Base-by-base conservation (phyloP, 257 asterid species). In the Ajuga chamaepitys region DNA sequence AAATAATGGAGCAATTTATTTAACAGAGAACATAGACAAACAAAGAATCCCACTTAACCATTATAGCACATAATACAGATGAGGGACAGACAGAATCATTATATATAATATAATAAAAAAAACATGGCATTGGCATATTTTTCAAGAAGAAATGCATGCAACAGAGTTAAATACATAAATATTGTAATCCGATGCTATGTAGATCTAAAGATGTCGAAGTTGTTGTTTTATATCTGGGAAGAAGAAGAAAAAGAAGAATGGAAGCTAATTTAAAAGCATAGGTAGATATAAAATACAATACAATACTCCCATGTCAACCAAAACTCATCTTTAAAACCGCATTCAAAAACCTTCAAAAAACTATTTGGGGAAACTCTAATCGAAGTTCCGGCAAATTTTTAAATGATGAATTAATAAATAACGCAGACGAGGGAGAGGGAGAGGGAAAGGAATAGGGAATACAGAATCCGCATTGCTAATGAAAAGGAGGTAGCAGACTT, bases 11-110 rank as follows among this genome's bases (percentile, higher is more conserved):
- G 13, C 45, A 69, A 64, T 32, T 61, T 40, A 60, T 38, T 51
- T 42, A 59, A 55, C 58, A 44, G 67, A 50, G 24, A 26, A 67
- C 25, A 16, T 54, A 37, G 11, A 46, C 57, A 32, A 62, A 46
- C 50, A 46, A 58, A 74, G 66, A 71, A 58, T 66, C 73, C 52
- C 63, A 70, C 58, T 53, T 62, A 38, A 56, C 40, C 52, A 55
- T 34, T 37, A 72, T 46, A 62, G 66, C 62, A 77, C 64, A 54
- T 70, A 21, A 58, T 18, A 51, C 5, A n/a, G n/a, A 16, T 61
- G 50, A 45, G 34, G 67, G 11, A 76, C 11, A 34, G 4, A 64
- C 25, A 24, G 53, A 62, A 47, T 21, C 11, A 37, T 59, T 21
- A 0, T 21, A 51, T 46, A 35, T 16, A 62, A 7, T 18, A 21